Evolutionary conservation across 257 asterid genomes (phyloP).

Genomic region (Linaria vulgaris): DNA sequence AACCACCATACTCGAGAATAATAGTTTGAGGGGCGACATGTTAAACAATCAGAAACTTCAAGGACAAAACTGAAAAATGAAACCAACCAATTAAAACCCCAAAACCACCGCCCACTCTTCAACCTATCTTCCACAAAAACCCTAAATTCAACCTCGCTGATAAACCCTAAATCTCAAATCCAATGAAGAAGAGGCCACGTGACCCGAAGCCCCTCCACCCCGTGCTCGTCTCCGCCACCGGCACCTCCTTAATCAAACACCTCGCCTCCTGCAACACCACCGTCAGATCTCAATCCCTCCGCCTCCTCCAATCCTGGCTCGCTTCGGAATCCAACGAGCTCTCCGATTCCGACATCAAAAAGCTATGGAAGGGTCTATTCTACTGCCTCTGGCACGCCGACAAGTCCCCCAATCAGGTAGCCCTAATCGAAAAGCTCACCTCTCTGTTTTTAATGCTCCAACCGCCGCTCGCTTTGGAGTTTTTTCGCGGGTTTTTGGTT

Average conservation of each 20-base stretch:
- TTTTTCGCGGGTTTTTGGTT: slow-evolving; percentile 58
- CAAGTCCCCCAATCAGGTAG: slow-evolving; percentile 74
- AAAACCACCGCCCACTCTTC: too few species aligned
- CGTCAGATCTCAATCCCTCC: slow-evolving; percentile 70
- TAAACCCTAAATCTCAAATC: not conserved
- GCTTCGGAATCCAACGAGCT: slow-evolving; percentile 43
- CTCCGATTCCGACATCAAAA: slow-evolving; percentile 64
- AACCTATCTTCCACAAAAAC: slow-evolving; percentile 1
- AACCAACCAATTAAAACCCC: too few species aligned
- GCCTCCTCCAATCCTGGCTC: slow-evolving; percentile 69
- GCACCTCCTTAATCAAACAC: slow-evolving; percentile 62
- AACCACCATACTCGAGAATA: too few species aligned
- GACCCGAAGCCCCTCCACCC: slow-evolving; percentile 51
- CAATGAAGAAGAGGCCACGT: slow-evolving; percentile 65
- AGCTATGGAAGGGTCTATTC: slow-evolving; percentile 91
- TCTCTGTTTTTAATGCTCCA: slow-evolving; percentile 56
- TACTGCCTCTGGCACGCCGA: slow-evolving; percentile 94
- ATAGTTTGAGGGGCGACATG: too few species aligned
- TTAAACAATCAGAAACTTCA: too few species aligned
- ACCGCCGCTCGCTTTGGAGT: slow-evolving; percentile 59
- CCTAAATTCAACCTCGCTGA: slow-evolving; percentile 6
- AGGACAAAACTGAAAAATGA: too few species aligned
- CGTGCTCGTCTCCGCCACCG: slow-evolving; percentile 48
- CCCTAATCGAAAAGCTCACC: slow-evolving; percentile 54
- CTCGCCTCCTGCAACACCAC: slow-evolving; percentile 74